These are phyloP conservation scores for Ogataea thermomethanolica DNA, from an alignment of 805 yeast genomes.

Conservation along the genomic window DNA sequence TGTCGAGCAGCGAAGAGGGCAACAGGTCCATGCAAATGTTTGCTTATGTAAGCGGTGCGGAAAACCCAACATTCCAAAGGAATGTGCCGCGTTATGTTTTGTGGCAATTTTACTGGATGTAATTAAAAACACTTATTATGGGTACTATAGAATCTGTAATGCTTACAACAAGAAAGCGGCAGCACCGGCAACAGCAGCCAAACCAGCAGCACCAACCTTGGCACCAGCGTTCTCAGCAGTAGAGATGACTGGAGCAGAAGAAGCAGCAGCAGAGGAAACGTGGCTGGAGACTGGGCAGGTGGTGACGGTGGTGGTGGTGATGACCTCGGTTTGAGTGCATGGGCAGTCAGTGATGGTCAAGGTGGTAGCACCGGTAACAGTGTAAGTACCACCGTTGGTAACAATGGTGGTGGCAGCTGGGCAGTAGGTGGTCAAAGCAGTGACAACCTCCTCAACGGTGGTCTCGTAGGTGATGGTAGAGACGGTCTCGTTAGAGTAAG, in stretches of 20 bases:
- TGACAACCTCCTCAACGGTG: conserved; percentile 52
- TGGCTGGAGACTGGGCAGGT: conserved; percentile 19
- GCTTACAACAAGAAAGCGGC: conserved; percentile 39
- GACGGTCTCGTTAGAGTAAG: conserved; percentile 43
- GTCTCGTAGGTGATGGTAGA: conserved; percentile 46
- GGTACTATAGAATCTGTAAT: conserved; percentile 5
- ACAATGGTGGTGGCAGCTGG: conserved; percentile 67
- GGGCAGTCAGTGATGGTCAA: conserved; percentile 84
- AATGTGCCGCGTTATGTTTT: background rate
- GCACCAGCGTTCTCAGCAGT: conserved; percentile 33
- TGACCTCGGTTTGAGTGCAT: conserved; percentile 51
- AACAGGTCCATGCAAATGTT: background rate
- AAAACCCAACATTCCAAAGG: no score
- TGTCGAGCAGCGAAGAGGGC: conserved; percentile 4
- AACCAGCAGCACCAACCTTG: conserved; percentile 38
- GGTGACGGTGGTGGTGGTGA: conserved; percentile 25
- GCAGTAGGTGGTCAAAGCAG: conserved; percentile 78
- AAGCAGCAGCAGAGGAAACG: conserved; percentile 14
- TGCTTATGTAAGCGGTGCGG: conserved; percentile 1
- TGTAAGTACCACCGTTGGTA: conserved; percentile 66
- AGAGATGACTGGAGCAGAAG: conserved; percentile 21
- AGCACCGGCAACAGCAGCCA: conserved; percentile 37
- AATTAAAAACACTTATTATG: conserved; percentile 1
- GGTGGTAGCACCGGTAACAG: conserved; percentile 76
- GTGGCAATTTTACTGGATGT: background rate